Conservation (phyloP, 768 basidiomycete genomes). For the Grammothele lineata region DNA sequence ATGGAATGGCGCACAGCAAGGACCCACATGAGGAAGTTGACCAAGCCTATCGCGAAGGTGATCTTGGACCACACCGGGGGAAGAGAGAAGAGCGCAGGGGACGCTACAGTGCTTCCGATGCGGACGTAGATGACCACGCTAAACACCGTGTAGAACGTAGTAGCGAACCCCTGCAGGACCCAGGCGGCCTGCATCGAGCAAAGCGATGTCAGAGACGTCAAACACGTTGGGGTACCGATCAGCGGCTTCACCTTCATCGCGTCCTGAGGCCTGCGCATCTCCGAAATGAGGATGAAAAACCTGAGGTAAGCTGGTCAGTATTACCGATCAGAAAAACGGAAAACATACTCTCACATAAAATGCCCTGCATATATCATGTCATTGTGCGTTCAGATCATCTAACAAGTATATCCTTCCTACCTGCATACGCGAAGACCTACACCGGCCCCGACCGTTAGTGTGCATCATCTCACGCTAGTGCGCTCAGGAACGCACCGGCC, state of each 20-base stretch:
- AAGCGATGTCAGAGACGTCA: no score
- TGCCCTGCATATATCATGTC: constrained; percentile 33
- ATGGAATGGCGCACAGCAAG: no score
- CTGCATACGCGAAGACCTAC: constrained; percentile 50
- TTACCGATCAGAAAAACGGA: neutral
- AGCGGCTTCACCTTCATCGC: constrained; percentile 45
- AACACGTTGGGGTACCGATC: neutral
- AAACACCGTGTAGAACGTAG: constrained; percentile 47
- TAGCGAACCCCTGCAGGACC: constrained; percentile 50
- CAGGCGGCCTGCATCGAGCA: constrained; percentile 39
- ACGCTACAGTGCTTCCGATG: constrained; percentile 42
- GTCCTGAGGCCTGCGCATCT: constrained; percentile 47
- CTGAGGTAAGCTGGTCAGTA: constrained; percentile 19
- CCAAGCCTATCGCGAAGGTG: constrained; percentile 43
- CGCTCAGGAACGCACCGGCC: constrained; percentile 35
- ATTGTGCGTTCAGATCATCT: neutral
- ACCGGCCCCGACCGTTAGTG: neutral
- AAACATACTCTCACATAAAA: constrained; percentile 38
- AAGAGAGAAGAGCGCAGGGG: constrained; percentile 44
- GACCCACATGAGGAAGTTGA: constrained; percentile 47
- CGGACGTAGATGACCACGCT: constrained; percentile 38
- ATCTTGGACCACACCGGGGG: constrained; percentile 47
- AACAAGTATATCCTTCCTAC: constrained; percentile 18
- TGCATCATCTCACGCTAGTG: neutral
- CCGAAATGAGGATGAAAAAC: constrained; percentile 57